Evolutionary conservation across 139 green algal species (phyloP), one percentile per base, ranked within the genome.

Genomic region (Mesostigma viride): DNA sequence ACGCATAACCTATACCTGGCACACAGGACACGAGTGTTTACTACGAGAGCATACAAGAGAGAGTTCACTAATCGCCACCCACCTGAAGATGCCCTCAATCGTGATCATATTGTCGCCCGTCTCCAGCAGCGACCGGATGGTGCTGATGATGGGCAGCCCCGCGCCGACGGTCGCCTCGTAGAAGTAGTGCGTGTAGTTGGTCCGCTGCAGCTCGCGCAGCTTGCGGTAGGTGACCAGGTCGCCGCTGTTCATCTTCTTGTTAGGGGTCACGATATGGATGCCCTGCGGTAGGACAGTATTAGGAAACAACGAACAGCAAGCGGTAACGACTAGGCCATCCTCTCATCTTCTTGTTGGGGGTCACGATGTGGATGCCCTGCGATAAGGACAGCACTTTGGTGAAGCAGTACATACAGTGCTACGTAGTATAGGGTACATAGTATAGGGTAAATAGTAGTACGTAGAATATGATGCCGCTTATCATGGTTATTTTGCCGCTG

Each of bases 131-230:
- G 91, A 83, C 72, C 92, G 90, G 32, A 98, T 77, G 2, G 92
- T 98, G 67, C 79, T 84, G 40, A 98, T 90, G 46, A 98, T 79
- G 27, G 92, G 92, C 61, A 98, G 82, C 30, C 92, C 92, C 6
- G 91, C 91, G 24, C 92, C 92, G 6, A 97, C 91, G 26, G 64
- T 85, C 65, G 62, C 87, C 82, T 97, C 90, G 67, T 95, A 96
- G 71, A 97, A 95, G 78, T 90, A 97, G 75, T 97, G 92, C 62
- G 86, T 95, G 86, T 94, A 96, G 28, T 74, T 87, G 31, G 86
- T 77, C 2, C 91, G 68, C 80, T 95, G 87, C 69, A 93, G 67
- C 35, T 82, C 57, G 20, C 87, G 80, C 31, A 99, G 76, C 3
- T 72, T 72, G 20, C 80, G 66, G 82, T 98, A 98, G 62, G 81